Evolutionary conservation across 257 asterid genomes (phyloP), one percentile per base, ranked within the genome.

Genomic region (Scutellaria barbata): DNA sequence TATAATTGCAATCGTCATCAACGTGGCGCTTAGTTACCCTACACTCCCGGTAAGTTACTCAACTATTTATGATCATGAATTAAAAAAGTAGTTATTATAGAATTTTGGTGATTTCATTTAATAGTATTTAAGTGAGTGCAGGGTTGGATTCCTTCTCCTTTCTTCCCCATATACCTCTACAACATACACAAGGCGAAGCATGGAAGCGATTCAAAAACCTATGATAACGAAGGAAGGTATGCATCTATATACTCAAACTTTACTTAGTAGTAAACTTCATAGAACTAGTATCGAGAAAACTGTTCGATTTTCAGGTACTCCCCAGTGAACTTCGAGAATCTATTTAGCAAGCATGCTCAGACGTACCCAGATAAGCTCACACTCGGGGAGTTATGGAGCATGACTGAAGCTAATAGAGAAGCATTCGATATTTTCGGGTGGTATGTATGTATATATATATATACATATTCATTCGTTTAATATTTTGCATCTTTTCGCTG

Each of bases 141-240:
- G 95, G 87, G 93, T 0, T 93, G 97, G 98, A 30, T 90, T 40
- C 97, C 98, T 12, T 78, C 85, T 50, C 96, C 89, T 3, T 62
- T 89, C 22, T 80, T 93, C 76, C 98, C 97, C 0, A 80, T 93
- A 71, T 86, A 90, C 80, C 54, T 93, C 4, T 42, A 71, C 50
- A 93, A 90, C 83, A 81, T 90, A 68, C 97, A 93, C 79, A 87
- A 76, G 79, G 73, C 89, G 47, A 93, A 87, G 82, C 96, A 93
- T 17, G 98, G 98, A 42, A 93, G 98, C 9, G 88, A 83, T 71
- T 73, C 97, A 0, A 86, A 83, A 51, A 84, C 95, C 16, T 93
- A 87, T 7, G 97, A 93, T 70, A 81, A 74, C 0, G 98, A 93
- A 82, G 97, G 96, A 74, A 89, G 98, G 98, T 83, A 80, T 3